Evolutionary conservation across 805 yeast species (phyloP), one percentile per base, ranked within the genome.

Genomic region (Candida nemodendra): DNA sequence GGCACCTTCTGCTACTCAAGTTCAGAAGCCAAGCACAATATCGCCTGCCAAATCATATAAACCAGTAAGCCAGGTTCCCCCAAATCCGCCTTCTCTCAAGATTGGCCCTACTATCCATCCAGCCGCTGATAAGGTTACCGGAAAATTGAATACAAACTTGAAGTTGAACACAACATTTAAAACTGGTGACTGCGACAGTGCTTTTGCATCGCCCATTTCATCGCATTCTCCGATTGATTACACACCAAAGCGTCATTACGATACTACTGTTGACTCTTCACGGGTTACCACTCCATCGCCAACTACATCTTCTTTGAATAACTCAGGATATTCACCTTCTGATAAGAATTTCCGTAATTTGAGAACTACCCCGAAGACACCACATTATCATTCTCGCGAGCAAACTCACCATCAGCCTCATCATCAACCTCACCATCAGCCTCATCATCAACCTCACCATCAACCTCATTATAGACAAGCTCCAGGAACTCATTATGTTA

Each of bases 1-100:
- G 14, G 68, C 71, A 13, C 72, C 72, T 32, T 47, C 36, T 15
- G 27, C 18, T 5, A 19, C 31, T 18, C 16, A 42, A 16, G 26
- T 34, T 24, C 22, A 21, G 17, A 19, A 40, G 23, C 41, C 21
- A 27, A 39, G 31, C 27, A 42, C 26, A 18, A 35, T 30, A n/a
- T 25, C 42, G 6, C 36, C 51, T 8, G 32, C 44, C 9, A 25
- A 44, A 3, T 33, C 42, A 4, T 21, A 28, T 5, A 52, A 50
- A 32, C 57, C 59, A 16, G 34, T 41, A 11, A 52, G 51, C 27
- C 54, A 54, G 39, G 39, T 52, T 18, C 59, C 59, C 24, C 59
- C 53, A 30, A 53, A 47, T 27, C 54, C 56, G 5, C 54, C 53
- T 11, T 32, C 42, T 15, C 42, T 42, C 38, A 42, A 44, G n/a